A percentile compares a stretch with the other conserved stretches of the same genome.
Conservation (phyloP, 805 yeast genomes). For the Starmerella floricola region DNA sequence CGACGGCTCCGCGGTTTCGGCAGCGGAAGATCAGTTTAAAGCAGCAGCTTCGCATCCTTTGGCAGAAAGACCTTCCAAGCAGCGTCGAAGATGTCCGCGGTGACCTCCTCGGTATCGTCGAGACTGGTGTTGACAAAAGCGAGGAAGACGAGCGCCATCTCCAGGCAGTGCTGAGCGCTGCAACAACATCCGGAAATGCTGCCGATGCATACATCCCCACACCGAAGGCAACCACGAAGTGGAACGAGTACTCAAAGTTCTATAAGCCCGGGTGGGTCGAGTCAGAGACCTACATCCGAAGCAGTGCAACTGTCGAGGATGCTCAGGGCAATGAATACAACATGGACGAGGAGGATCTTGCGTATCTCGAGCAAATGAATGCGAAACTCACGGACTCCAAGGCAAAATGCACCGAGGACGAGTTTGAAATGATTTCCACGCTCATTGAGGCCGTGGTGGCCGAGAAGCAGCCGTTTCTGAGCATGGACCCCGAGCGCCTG, state of each 20-base stretch:
- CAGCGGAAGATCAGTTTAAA: constrained; percentile 91
- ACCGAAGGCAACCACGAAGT: constrained; percentile 78
- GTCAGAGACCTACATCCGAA: constrained; percentile 73
- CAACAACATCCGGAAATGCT: constrained; percentile 35
- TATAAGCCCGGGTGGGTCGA: constrained; percentile 55
- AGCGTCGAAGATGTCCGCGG: constrained; percentile 70
- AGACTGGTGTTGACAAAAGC: constrained; percentile 95
- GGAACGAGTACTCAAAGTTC: constrained; percentile 64
- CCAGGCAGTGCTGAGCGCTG: constrained; percentile 76
- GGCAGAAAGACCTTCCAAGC: constrained; percentile 70
- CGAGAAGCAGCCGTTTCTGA: constrained; percentile 76
- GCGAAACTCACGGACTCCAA: constrained; percentile 16
- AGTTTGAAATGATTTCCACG: constrained; percentile 69
- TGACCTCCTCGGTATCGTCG: constrained; percentile 67
- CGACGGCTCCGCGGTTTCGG: constrained; percentile 55
- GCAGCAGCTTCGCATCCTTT: constrained; percentile 65
- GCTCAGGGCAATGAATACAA: constrained; percentile 74
- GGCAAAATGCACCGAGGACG: constrained; percentile 54
- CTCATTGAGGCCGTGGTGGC: constrained; percentile 60
- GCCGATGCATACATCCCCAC: constrained; percentile 71
- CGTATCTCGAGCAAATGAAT: constrained; percentile 40
- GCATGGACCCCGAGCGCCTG: constrained; percentile 73
- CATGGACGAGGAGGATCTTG: constrained; percentile 82
- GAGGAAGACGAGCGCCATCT: constrained; percentile 96
- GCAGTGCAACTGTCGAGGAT: constrained; percentile 93